Percentiles rank a stretch among this genome's conserved stretches.
phyloP scores from a whole-genome alignment of 2,329 filamentous ascomycete genomes.

The Stagonosporopsis chrysanthemi region DNA sequence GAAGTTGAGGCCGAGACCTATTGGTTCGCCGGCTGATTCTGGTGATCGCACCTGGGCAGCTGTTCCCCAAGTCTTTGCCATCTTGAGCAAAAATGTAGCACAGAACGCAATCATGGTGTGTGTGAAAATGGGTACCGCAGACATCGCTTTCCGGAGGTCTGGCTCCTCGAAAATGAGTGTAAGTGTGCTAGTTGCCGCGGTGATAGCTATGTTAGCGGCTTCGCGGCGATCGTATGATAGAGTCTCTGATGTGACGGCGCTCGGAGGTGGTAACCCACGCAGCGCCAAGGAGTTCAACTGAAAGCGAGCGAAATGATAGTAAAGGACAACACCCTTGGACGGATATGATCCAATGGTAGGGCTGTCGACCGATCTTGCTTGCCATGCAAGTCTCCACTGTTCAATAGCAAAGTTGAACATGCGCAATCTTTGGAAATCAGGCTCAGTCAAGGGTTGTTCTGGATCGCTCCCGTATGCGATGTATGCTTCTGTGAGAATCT shows the following conservation, averaged over 20 bases:
- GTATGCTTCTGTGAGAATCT: slow-evolving; percentile 46
- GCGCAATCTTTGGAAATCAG: slow-evolving; percentile 50
- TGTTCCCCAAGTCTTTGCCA: slow-evolving; percentile 55
- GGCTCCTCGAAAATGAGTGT: slow-evolving; percentile 56
- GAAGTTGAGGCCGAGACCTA: slow-evolving; percentile 41
- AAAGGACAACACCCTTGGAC: slow-evolving; percentile 60
- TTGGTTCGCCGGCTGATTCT: slow-evolving; percentile 34
- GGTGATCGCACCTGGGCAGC: slow-evolving; percentile 40
- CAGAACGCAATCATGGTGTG: slow-evolving; percentile 63
- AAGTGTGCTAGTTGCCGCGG: slow-evolving; percentile 57
- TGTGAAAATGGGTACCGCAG: slow-evolving; percentile 59
- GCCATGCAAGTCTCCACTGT: slow-evolving; percentile 52
- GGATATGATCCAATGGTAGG: slow-evolving; percentile 47
- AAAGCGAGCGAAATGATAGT: slow-evolving; percentile 64
- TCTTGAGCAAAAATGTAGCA: slow-evolving; percentile 60
- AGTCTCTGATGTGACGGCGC: slow-evolving; percentile 55
- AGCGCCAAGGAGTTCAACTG: slow-evolving; percentile 60
- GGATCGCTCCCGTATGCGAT: slow-evolving; percentile 43
- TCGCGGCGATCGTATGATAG: slow-evolving; percentile 53
- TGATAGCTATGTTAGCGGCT: slow-evolving; percentile 53
- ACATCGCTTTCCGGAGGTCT: slow-evolving; percentile 53
- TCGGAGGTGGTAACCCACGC: slow-evolving; percentile 52
- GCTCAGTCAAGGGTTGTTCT: slow-evolving; percentile 47
- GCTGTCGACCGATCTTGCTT: slow-evolving; percentile 41
- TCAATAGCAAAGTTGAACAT: slow-evolving; percentile 55